Evolutionary conservation across 495 filamentous ascomycete species (phyloP).

Genomic region (Cercophora newfieldiana): DNA sequence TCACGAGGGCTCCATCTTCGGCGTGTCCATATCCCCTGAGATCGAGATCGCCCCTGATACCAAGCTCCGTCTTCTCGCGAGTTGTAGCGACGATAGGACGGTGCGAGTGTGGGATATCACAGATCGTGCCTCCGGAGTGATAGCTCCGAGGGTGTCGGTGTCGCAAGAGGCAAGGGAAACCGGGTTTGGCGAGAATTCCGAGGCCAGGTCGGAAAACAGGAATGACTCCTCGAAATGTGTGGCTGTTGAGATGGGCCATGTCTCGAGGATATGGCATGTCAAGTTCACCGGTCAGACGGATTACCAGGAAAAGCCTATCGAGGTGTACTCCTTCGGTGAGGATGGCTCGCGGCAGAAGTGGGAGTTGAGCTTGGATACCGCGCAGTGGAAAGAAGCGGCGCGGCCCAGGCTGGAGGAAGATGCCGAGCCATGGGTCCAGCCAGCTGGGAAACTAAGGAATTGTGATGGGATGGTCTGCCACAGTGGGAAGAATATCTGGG

Average conservation of each 20-base stretch:
- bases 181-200: slow-evolving; percentile 46
- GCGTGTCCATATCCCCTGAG: slow-evolving; percentile 70
- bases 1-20: slow-evolving; percentile 93
- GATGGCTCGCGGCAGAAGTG: slow-evolving; percentile 73
- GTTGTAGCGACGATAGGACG: slow-evolving; percentile 94
- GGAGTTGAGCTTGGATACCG: slow-evolving; percentile 49
- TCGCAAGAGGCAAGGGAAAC: slow-evolving; percentile 45
- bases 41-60: slow-evolving; percentile 42
- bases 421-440: neutral
- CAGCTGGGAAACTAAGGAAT: slow-evolving; percentile 47
- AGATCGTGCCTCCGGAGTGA: slow-evolving; percentile 25
- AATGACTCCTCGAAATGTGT: slow-evolving; percentile 41
- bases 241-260: slow-evolving; percentile 77
- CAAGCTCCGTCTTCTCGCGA: slow-evolving; percentile 66
- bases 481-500: slow-evolving; percentile 91
- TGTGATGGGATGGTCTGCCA: slow-evolving; percentile 61
- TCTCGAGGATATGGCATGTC: slow-evolving; percentile 86
- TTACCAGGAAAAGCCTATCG: slow-evolving; percentile 21
- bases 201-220: slow-evolving; percentile 24
- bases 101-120: slow-evolving; percentile 85
- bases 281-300: slow-evolving; percentile 51
- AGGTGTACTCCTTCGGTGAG: slow-evolving; percentile 75
- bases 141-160: slow-evolving; percentile 12
- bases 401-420: neutral
- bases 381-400: slow-evolving; percentile 5